Evolutionary conservation across 306 rosid genomes (phyloP).

Genomic region (Malus sieversii): DNA sequence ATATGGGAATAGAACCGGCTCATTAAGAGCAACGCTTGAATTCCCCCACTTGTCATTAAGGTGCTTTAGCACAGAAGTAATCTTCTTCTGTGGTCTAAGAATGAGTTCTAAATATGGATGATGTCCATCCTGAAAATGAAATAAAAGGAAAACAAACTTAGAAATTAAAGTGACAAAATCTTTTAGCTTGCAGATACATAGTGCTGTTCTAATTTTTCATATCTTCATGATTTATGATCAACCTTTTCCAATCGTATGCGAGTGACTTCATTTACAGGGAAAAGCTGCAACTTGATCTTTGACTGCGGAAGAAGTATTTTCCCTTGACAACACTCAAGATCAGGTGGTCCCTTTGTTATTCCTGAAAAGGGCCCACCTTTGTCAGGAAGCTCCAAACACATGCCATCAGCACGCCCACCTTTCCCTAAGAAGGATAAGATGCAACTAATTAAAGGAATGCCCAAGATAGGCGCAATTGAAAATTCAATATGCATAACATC

Average conservation of each 20-base stretch:
- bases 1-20: slow-evolving; percentile 59
- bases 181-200: background rate
- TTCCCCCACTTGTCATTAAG: slow-evolving; percentile 75
- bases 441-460: slow-evolving; percentile 3
- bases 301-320: slow-evolving; percentile 35
- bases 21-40: slow-evolving; percentile 52
- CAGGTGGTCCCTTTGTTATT: slow-evolving; percentile 13
- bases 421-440: slow-evolving; percentile 17
- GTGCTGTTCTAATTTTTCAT: slow-evolving; percentile 10
- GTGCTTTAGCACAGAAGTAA: slow-evolving; percentile 72
- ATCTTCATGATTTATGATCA: slow-evolving; percentile 19
- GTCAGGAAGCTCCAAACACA: slow-evolving; percentile 1
- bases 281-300: slow-evolving; percentile 76
- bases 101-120: slow-evolving; percentile 79
- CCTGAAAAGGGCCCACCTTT: slow-evolving; percentile 11
- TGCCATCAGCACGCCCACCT: slow-evolving; percentile 17
- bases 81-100: slow-evolving; percentile 64
- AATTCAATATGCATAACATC: background rate
- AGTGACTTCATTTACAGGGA: slow-evolving; percentile 60
- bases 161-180: background rate
- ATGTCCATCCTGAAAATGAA: slow-evolving; percentile 53
- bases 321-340: slow-evolving; percentile 19
- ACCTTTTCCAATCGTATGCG: slow-evolving; percentile 71
- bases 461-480: background rate
- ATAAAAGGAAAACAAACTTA: background rate